These are phyloP conservation scores for Beta macrorhiza DNA, from an alignment of 179 eudicot species.

Conservation along the genomic window DNA sequence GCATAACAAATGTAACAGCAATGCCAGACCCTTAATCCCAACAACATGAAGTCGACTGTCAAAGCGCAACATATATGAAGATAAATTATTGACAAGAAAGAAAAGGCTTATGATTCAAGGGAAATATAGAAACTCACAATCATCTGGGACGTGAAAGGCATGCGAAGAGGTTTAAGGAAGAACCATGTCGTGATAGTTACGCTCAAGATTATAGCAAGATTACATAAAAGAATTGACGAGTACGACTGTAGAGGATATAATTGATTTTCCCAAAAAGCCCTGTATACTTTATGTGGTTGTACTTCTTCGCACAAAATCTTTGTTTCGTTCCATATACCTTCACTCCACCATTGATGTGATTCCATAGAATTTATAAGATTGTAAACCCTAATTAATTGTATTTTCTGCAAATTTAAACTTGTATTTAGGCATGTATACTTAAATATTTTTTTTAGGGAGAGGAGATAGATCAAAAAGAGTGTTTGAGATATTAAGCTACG, in stretches of 20 bases:
- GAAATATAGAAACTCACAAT: conserved; percentile 18
- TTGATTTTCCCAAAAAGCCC: neutral
- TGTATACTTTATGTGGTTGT: neutral
- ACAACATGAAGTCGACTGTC: no score
- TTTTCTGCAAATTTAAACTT: neutral
- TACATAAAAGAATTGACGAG: neutral
- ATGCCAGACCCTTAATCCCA: no score
- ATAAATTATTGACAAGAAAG: neutral
- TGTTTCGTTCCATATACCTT: conserved; percentile 1
- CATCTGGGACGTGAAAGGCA: conserved; percentile 29
- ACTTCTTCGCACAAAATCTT: conserved; percentile 1
- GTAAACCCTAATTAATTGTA: neutral
- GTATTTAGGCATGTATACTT: neutral
- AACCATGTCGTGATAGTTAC: conserved; percentile 11
- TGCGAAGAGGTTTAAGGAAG: conserved; percentile 26
- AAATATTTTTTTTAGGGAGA: neutral
- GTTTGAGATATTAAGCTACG: neutral
- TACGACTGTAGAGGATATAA: neutral
- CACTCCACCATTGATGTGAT: conserved; percentile 10
- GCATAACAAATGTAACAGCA: no score
- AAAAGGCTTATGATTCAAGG: neutral
- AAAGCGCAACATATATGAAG: no score
- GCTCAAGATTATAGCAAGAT: conserved; percentile 14
- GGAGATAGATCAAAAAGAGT: neutral
- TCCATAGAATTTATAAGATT: neutral